These are phyloP conservation scores for Ramichloridium luteum DNA, from an alignment of 2,329 filamentous ascomycete species.

Conservation along the genomic window DNA sequence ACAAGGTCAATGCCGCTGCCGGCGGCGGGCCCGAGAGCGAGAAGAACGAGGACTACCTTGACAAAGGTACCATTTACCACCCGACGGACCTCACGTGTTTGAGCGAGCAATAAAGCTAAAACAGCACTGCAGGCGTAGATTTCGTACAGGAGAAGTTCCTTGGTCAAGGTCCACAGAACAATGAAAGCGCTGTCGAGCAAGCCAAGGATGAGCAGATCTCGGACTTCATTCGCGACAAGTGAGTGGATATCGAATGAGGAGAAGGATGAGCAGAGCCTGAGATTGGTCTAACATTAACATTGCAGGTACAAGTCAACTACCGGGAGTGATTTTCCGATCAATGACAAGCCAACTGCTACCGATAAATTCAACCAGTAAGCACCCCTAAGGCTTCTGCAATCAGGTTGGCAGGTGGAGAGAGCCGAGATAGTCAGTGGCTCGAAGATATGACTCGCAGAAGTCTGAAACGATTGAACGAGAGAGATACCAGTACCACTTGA, in stretches of 20 bases:
- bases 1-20: slow-evolving; percentile 59
- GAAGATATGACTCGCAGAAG: no score
- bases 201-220: slow-evolving; percentile 71
- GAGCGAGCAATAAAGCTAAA: no score
- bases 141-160: slow-evolving; percentile 65
- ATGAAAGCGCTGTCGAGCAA: slow-evolving; percentile 61
- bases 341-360: slow-evolving; percentile 49
- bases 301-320: slow-evolving; percentile 59
- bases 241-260: no score
- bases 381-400: no score
- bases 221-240: slow-evolving; percentile 56
- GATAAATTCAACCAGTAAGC: slow-evolving; percentile 15
- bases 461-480: no score
- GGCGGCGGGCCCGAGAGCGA: slow-evolving; percentile 60
- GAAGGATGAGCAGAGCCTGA: no score
- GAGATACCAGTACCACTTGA: no score
- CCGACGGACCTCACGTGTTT: no score
- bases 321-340: slow-evolving; percentile 56
- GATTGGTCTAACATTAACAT: no score
- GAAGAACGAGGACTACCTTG: slow-evolving; percentile 67
- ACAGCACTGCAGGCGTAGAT: slow-evolving; percentile 54
- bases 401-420: no score
- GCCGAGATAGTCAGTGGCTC: no score
- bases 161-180: slow-evolving; percentile 56
- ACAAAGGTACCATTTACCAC: slow-evolving; percentile 66